A percentile compares a stretch with the other conserved stretches of the same genome.
Conservation (phyloP, 768 basidiomycete species). For the Mycena capillaripes region DNA sequence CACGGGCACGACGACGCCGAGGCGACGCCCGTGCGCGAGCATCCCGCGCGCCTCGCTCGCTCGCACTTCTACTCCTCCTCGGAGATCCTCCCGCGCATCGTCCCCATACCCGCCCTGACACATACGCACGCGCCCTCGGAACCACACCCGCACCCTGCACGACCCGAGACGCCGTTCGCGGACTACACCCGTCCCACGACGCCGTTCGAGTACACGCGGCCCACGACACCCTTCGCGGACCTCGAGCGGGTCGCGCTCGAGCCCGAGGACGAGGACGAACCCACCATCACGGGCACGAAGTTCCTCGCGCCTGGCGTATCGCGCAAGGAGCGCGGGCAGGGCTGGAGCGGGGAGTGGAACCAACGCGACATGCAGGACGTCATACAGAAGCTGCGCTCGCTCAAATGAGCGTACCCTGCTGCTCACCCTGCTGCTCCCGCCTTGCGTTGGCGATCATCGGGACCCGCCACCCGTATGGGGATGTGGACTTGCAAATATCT, state of each 20-base stretch:
- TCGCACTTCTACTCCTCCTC: constrained; percentile 18
- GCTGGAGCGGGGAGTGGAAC: constrained; percentile 49
- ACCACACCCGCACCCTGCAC: neutral
- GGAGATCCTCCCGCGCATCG: constrained; percentile 16
- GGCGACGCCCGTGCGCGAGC: constrained; percentile 20
- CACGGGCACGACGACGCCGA: constrained; percentile 15
- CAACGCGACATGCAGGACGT: constrained; percentile 43
- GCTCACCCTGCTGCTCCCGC: neutral
- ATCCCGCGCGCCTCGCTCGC: neutral
- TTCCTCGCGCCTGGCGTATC: constrained; percentile 36
- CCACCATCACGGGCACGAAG: too few species aligned
- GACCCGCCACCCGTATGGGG: neutral
- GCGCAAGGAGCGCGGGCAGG: constrained; percentile 42
- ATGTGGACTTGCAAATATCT: neutral
- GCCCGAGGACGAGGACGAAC: neutral
- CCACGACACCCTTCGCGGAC: neutral
- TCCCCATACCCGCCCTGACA: constrained; percentile 7
- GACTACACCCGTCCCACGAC: constrained; percentile 6
- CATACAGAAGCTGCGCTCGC: constrained; percentile 40
- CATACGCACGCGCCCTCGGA: constrained; percentile 7
- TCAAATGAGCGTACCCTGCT: constrained; percentile 10
- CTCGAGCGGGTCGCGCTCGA: neutral
- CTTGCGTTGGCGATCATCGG: too few species aligned
- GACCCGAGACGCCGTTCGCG: constrained; percentile 13
- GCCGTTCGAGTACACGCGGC: constrained; percentile 4